A percentile compares a stretch with the other conserved stretches of the same genome.
Evolutionary conservation across 2,329 filamentous ascomycete species (phyloP).

Genomic region (Neurospora sp.): DNA sequence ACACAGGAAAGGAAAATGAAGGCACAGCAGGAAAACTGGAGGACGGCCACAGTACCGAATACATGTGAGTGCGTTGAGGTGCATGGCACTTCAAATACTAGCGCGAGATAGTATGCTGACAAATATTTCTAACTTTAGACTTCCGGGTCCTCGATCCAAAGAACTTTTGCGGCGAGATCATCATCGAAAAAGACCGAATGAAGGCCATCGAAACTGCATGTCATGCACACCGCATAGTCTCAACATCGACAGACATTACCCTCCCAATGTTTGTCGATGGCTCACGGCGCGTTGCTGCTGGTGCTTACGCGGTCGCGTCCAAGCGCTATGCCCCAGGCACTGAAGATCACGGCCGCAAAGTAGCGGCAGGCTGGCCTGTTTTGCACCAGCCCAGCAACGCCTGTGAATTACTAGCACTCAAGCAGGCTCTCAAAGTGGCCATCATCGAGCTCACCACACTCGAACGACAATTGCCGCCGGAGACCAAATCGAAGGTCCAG

Average conservation of each 20-base stretch:
- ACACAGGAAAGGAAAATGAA: not conserved
- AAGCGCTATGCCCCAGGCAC: not conserved
- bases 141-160: not conserved
- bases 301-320: not conserved
- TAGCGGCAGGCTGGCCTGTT: not conserved
- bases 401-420: not conserved
- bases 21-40: too few relatives aligned
- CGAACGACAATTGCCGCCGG: not conserved
- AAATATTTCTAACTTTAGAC: not conserved
- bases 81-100: too few relatives aligned
- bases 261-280: not conserved
- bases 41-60: not conserved
- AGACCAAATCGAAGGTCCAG: not conserved
- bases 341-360: not conserved
- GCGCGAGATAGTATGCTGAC: rapidly evolving
- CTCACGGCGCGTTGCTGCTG: not conserved
- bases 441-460: not conserved
- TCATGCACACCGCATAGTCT: not conserved
- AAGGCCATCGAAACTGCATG: not conserved
- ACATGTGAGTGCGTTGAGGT: too few relatives aligned
- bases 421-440: not conserved
- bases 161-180: not conserved
- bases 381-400: rapidly evolving
- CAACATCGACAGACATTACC: not conserved
- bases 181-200: not conserved